phyloP scores from a whole-genome alignment of 2,329 filamentous ascomycete species.

The Colletotrichum sidae region DNA sequence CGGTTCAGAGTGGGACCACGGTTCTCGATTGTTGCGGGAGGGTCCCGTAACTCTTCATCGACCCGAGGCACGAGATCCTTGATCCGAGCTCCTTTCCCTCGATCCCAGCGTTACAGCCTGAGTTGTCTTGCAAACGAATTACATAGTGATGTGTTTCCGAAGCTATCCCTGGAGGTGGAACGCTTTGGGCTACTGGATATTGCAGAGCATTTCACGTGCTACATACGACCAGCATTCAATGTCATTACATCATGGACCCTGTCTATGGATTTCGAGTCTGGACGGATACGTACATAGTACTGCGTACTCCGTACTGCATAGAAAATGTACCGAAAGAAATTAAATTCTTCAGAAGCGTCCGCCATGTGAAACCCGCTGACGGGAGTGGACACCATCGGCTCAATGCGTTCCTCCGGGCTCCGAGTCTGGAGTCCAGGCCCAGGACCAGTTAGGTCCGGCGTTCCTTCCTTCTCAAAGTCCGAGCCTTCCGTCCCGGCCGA shows the following conservation, averaged over 20 bases:
- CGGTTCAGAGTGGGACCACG: constrained; percentile 27
- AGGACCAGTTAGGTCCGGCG: neutral
- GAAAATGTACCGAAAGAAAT: too few species aligned
- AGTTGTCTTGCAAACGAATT: too few species aligned
- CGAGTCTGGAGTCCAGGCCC: constrained; percentile 18
- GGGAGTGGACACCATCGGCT: constrained; percentile 27
- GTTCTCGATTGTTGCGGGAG: constrained; percentile 17
- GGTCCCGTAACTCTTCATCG: constrained; percentile 16
- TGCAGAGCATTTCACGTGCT: too few species aligned
- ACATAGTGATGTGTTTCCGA: too few species aligned
- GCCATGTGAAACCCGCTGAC: constrained; percentile 20
- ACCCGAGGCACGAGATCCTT: constrained; percentile 20
- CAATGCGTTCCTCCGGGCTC: constrained; percentile 31
- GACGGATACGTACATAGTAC: too few species aligned
- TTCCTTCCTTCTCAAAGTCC: constrained; percentile 6
- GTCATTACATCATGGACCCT: too few species aligned
- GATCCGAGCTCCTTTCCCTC: constrained; percentile 10
- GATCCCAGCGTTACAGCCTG: neutral
- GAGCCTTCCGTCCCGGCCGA: constrained; percentile 16
- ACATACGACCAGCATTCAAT: too few species aligned
- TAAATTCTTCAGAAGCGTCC: neutral
- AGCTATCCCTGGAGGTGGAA: too few species aligned
- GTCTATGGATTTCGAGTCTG: too few species aligned
- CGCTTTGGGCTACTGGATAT: too few species aligned
- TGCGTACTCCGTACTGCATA: too few species aligned